phyloP scores from a whole-genome alignment of 148 eudicot genomes.

The Nepenthes mirabilis region DNA sequence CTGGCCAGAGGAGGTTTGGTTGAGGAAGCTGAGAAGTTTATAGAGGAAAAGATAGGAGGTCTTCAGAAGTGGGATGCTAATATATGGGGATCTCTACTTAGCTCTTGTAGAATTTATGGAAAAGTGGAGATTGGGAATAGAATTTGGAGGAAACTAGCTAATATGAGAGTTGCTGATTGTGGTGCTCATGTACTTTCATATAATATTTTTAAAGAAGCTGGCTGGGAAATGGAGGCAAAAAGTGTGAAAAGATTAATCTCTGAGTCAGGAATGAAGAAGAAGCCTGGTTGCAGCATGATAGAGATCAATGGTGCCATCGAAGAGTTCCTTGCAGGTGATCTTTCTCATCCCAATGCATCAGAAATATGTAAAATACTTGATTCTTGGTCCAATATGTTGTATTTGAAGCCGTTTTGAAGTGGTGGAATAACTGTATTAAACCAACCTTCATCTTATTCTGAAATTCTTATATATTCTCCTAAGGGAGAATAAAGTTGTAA shows the following conservation, averaged over 20 bases:
- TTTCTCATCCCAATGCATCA: constrained; percentile 9
- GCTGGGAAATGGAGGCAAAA: constrained; percentile 27
- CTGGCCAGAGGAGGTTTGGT: constrained; percentile 28
- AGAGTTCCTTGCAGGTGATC: constrained; percentile 24
- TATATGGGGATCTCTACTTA: constrained; percentile 29
- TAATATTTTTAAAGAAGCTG: constrained; percentile 29
- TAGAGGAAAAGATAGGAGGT: constrained; percentile 22
- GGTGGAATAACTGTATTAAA: too few relatives aligned
- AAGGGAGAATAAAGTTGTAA: too few relatives aligned
- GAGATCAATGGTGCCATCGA: constrained; percentile 16
- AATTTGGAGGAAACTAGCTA: constrained; percentile 19
- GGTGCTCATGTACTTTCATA: constrained; percentile 27
- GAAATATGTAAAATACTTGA: constrained; percentile 16
- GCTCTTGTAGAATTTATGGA: constrained; percentile 26
- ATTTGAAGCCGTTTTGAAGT: not conserved
- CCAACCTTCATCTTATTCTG: too few relatives aligned
- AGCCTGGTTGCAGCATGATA: constrained; percentile 8
- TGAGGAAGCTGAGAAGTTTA: constrained; percentile 26
- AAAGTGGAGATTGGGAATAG: constrained; percentile 21
- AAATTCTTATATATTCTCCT: too few relatives aligned
- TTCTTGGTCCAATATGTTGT: constrained; percentile 14
- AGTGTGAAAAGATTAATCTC: constrained; percentile 12
- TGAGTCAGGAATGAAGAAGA: constrained; percentile 19
- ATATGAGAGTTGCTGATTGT: constrained; percentile 17
- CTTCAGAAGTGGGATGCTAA: constrained; percentile 20